These are phyloP conservation scores for Hygrophorus russula DNA, from an alignment of 768 basidiomycete genomes.

Conservation along the genomic window DNA sequence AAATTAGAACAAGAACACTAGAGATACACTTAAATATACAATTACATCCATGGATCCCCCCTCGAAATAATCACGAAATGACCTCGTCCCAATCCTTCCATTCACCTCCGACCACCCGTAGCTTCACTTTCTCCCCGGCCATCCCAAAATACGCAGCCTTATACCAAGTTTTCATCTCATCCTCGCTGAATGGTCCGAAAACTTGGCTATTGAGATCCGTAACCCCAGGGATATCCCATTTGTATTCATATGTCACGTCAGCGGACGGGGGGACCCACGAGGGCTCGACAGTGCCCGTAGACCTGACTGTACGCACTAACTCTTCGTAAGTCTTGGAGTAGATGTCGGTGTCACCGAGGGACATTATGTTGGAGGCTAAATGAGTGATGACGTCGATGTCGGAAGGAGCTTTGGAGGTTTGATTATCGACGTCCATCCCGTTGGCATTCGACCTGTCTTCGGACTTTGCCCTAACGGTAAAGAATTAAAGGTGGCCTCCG, in stretches of 20 bases:
- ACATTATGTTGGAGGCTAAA: slow-evolving; percentile 81
- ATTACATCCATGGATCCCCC: no score
- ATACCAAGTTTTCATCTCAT: slow-evolving; percentile 74
- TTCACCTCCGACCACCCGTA: slow-evolving; percentile 54
- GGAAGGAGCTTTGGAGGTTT: slow-evolving; percentile 20
- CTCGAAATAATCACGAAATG: slow-evolving; percentile 15
- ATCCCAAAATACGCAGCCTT: slow-evolving; percentile 74
- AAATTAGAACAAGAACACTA: slow-evolving; percentile 4
- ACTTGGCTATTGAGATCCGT: slow-evolving; percentile 32
- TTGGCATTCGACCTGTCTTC: slow-evolving; percentile 20
- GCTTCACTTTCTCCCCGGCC: slow-evolving; percentile 65
- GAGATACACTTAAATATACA: slow-evolving; percentile 9
- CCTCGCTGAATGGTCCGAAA: slow-evolving; percentile 75
- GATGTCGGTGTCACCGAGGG: slow-evolving; percentile 74
- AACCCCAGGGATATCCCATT: slow-evolving; percentile 52
- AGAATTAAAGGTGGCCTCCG: neutral
- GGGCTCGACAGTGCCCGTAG: slow-evolving; percentile 54
- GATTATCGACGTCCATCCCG: slow-evolving; percentile 42
- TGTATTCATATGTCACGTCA: slow-evolving; percentile 70
- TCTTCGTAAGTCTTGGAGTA: slow-evolving; percentile 84
- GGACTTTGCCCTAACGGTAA: slow-evolving; percentile 9
- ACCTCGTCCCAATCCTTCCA: slow-evolving; percentile 70
- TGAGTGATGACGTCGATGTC: slow-evolving; percentile 72
- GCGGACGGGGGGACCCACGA: slow-evolving; percentile 72
- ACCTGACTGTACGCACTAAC: slow-evolving; percentile 64